Percentiles rank a stretch among this genome's conserved stretches.
Conservation (phyloP, 176 grass and related monocot genomes). For the Musa itinerans region DNA sequence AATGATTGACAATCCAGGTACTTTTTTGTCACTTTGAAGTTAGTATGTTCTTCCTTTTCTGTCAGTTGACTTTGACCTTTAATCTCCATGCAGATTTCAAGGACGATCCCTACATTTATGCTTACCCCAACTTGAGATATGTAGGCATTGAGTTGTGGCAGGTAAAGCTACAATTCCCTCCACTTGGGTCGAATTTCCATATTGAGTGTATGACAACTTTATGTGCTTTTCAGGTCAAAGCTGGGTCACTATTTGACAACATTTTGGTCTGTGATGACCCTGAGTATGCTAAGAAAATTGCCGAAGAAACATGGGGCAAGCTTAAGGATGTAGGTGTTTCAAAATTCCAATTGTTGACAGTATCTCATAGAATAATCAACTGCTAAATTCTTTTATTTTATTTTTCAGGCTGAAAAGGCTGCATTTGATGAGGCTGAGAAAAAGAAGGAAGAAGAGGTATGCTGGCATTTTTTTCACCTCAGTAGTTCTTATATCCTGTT, state of each 20-base stretch:
- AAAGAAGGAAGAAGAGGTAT: constrained; percentile 56
- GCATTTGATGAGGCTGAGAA: constrained; percentile 61
- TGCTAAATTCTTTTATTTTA: constrained; percentile 4
- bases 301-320: constrained; percentile 53
- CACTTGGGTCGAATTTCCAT: not conserved
- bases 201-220: not conserved
- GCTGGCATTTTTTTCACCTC: not conserved
- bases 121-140: constrained; percentile 44
- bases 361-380: constrained; percentile 6
- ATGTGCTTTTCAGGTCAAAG: constrained; percentile 32
- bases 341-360: not conserved
- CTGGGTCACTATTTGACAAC: constrained; percentile 53
- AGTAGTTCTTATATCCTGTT: not conserved
- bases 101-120: constrained; percentile 53
- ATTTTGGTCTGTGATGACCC: constrained; percentile 46
- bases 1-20: constrained; percentile 66
- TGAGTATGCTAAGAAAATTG: constrained; percentile 43
- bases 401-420: constrained; percentile 51
- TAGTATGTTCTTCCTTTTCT: not conserved
- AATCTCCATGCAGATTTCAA: constrained; percentile 35
- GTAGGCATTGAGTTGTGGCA: constrained; percentile 72
- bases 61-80: constrained; percentile 7
- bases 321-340: constrained; percentile 35
- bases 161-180: constrained; percentile 15
- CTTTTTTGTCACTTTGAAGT: not conserved